Evolutionary conservation across 495 filamentous ascomycete genomes (phyloP).

Genomic region (Tuber borchii): DNA sequence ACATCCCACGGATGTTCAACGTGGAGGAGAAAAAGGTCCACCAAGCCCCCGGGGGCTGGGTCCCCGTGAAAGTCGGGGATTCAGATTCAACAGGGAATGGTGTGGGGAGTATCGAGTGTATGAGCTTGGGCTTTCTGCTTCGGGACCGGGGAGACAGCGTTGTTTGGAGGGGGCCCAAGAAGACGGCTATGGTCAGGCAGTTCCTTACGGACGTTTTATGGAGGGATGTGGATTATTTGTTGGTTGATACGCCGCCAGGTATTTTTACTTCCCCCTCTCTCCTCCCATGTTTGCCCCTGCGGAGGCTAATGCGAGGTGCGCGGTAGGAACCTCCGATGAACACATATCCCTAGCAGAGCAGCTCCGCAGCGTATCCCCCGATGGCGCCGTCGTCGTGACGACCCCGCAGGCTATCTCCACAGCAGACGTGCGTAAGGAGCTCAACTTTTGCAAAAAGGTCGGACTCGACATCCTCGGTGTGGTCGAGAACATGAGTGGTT

Average conservation of each 20-base stretch:
- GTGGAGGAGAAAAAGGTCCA: constrained; percentile 84
- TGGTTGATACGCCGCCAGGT: constrained; percentile 93
- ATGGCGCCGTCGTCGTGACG: constrained; percentile 87
- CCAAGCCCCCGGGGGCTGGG: constrained; percentile 81
- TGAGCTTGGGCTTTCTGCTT: constrained; percentile 90
- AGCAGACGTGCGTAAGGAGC: constrained; percentile 88
- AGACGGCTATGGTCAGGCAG: constrained; percentile 97
- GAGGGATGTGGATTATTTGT: constrained; percentile 76
- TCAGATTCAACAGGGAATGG: constrained; percentile 13
- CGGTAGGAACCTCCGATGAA: constrained; percentile 70
- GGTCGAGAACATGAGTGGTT: constrained; percentile 96
- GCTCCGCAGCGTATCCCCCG: constrained; percentile 55
- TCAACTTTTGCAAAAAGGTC: constrained; percentile 91
- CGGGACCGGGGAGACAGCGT: constrained; percentile 78
- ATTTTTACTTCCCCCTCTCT: background rate
- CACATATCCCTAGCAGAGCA: constrained; percentile 91
- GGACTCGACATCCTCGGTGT: constrained; percentile 77
- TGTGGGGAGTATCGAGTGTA: constrained; percentile 53
- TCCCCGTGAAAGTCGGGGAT: constrained; percentile 56
- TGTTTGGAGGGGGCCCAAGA: constrained; percentile 96
- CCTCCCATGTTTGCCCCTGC: background rate
- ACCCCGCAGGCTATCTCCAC: constrained; percentile 93
- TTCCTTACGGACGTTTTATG: constrained; percentile 90
- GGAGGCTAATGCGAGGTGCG: background rate
- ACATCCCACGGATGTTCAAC: constrained; percentile 86